These are phyloP conservation scores for Dichotomopilus funicola DNA, from an alignment of 2,329 filamentous ascomycete genomes.

Conservation along the genomic window DNA sequence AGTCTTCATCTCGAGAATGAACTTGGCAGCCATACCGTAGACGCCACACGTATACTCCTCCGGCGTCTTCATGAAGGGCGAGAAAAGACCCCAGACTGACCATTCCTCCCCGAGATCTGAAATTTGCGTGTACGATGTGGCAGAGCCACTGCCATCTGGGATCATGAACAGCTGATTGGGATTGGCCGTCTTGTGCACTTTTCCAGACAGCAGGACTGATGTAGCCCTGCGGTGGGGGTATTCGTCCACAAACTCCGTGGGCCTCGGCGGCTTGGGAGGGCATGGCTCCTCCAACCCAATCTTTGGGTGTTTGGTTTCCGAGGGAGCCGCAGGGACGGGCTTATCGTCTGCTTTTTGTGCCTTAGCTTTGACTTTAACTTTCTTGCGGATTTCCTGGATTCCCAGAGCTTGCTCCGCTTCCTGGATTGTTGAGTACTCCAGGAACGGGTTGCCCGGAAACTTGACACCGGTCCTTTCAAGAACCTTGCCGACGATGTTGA, in stretches of 20 bases:
- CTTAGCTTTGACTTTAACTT: slow-evolving; percentile 7
- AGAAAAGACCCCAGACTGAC: slow-evolving; percentile 55
- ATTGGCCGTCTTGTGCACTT: slow-evolving; percentile 31
- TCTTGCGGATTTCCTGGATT: slow-evolving; percentile 38
- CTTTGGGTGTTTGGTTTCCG: slow-evolving; percentile 16
- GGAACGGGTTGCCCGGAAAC: slow-evolving; percentile 54
- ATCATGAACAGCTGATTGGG: slow-evolving; percentile 47
- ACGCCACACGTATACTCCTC: slow-evolving; percentile 60
- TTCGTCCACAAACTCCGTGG: slow-evolving; percentile 34
- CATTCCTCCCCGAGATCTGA: slow-evolving; percentile 42
- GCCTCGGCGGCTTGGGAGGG: slow-evolving; percentile 34
- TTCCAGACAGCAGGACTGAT: slow-evolving; percentile 45
- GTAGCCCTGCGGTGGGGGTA: slow-evolving; percentile 46
- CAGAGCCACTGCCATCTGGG: slow-evolving; percentile 51
- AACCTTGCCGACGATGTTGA: slow-evolving; percentile 49
- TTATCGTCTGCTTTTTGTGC: neutral
- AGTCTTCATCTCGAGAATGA: slow-evolving; percentile 62
- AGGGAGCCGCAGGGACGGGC: neutral
- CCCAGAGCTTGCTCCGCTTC: slow-evolving; percentile 61
- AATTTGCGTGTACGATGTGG: slow-evolving; percentile 61
- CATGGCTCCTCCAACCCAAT: slow-evolving; percentile 24
- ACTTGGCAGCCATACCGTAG: slow-evolving; percentile 57
- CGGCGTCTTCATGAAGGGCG: slow-evolving; percentile 64
- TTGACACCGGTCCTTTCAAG: slow-evolving; percentile 48
- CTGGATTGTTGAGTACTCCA: slow-evolving; percentile 55